Evolutionary conservation across 139 green algal genomes (phyloP).

Genomic region (Picochlorum sp.): DNA sequence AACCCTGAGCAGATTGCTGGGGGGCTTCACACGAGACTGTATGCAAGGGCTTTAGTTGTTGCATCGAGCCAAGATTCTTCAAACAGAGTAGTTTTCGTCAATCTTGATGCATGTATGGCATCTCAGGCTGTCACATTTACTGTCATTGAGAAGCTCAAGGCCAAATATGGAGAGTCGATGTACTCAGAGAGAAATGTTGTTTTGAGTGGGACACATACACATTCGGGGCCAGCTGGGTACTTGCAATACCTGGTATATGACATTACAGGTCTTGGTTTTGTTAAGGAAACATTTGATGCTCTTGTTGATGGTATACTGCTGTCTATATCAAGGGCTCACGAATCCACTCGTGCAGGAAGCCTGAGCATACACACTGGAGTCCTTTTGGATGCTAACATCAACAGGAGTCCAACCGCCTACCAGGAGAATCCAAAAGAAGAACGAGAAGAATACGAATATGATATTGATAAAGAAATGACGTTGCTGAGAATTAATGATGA

Average conservation of each 20-base stretch:
- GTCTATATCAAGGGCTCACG: conserved; percentile 54
- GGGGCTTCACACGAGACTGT: conserved; percentile 70
- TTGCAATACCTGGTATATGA: conserved; percentile 70
- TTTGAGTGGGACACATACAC: conserved; percentile 77
- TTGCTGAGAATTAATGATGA: conserved; percentile 43
- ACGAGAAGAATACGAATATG: conserved; percentile 39
- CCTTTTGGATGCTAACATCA: conserved; percentile 61
- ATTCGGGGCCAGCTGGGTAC: conserved; percentile 68
- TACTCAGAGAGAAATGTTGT: conserved; percentile 68
- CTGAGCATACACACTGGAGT: conserved; percentile 37
- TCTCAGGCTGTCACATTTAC: conserved; percentile 67
- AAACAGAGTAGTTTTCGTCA: conserved; percentile 67
- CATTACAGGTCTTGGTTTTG: conserved; percentile 71
- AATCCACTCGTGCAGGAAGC: conserved; percentile 30
- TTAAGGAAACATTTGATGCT: conserved; percentile 63
- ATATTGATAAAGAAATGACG: conserved; percentile 69
- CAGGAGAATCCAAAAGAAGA: conserved; percentile 60
- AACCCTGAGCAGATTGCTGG: conserved; percentile 53
- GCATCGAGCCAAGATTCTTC: conserved; percentile 36
- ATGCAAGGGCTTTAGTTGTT: conserved; percentile 61
- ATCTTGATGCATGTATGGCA: conserved; percentile 78
- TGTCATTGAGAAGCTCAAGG: conserved; percentile 53
- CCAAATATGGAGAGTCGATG: conserved; percentile 47
- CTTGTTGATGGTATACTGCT: conserved; percentile 67
- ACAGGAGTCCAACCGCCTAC: conserved; percentile 77